These are phyloP conservation scores for Trichoderma polysporum DNA, from an alignment of 2,329 filamentous ascomycete genomes.

Conservation along the genomic window DNA sequence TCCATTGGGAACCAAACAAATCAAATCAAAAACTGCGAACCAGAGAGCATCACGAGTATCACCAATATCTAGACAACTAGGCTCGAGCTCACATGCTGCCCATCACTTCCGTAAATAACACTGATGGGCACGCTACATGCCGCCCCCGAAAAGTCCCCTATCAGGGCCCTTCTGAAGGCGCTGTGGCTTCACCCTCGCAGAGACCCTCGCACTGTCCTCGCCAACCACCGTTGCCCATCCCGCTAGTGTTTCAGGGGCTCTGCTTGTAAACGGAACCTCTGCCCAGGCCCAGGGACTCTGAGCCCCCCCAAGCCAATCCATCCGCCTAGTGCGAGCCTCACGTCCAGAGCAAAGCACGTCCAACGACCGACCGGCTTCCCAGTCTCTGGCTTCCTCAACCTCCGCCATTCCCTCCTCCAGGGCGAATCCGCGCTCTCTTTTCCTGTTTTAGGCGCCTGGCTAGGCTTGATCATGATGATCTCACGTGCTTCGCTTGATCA, in stretches of 20 bases:
- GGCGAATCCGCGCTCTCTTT: slow-evolving; percentile 22
- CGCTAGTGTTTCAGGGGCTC: slow-evolving; percentile 24
- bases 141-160: slow-evolving; percentile 10
- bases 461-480: slow-evolving; percentile 33
- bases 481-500: slow-evolving; percentile 28
- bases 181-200: slow-evolving; percentile 11
- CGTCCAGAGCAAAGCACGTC: slow-evolving; percentile 4
- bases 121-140: background rate
- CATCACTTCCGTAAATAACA: background rate
- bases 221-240: slow-evolving; percentile 17
- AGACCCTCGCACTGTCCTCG: slow-evolving; percentile 16
- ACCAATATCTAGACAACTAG: background rate
- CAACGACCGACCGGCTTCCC: slow-evolving; percentile 1
- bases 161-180: slow-evolving; percentile 1
- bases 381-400: background rate
- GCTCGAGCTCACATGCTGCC: background rate
- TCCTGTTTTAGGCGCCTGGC: background rate
- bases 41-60: background rate
- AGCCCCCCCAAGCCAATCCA: slow-evolving; percentile 8
- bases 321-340: slow-evolving; percentile 14
- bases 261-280: background rate
- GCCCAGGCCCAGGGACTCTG: background rate
- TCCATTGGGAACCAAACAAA: background rate
- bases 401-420: background rate
- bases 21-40: background rate